Evolutionary conservation across 1,284 basidiomycete genomes (phyloP).

Genomic region (Fomitopsis palustris): DNA sequence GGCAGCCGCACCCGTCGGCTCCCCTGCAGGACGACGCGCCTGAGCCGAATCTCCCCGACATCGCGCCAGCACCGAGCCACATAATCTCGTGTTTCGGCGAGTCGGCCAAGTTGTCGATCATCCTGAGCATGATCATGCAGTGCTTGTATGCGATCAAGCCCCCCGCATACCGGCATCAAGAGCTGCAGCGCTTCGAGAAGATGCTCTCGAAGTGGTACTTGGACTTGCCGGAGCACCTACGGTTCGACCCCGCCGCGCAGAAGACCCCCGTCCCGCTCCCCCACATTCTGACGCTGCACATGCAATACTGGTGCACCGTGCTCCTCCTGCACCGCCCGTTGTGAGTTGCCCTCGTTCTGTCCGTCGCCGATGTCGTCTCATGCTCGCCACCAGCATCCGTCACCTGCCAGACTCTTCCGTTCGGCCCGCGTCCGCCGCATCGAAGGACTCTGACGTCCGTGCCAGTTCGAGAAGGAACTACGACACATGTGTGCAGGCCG

Average conservation of each 20-base stretch:
- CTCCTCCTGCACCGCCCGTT: slow-evolving; percentile 80
- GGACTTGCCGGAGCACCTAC: slow-evolving; percentile 67
- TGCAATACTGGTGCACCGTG: slow-evolving; percentile 85
- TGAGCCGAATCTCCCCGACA: slow-evolving; percentile 21
- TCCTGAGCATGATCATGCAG: slow-evolving; percentile 67
- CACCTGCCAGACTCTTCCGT: slow-evolving; percentile 17
- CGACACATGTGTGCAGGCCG: slow-evolving; percentile 67
- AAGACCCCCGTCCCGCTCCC: slow-evolving; percentile 45
- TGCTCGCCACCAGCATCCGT: slow-evolving; percentile 15
- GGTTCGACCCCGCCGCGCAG: slow-evolving; percentile 49
- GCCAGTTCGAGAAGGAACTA: slow-evolving; percentile 62
- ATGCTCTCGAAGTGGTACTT: slow-evolving; percentile 77
- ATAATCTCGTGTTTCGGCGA: slow-evolving; percentile 77
- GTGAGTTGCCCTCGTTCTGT: slow-evolving; percentile 41
- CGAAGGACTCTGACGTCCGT: slow-evolving; percentile 48
- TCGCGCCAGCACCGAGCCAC: slow-evolving; percentile 43
- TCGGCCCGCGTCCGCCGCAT: slow-evolving; percentile 17
- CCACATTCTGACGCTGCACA: slow-evolving; percentile 74
- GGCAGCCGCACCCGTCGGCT: slow-evolving; percentile 41
- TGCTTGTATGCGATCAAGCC: slow-evolving; percentile 72
- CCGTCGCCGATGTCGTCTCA: neutral
- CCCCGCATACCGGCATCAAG: slow-evolving; percentile 50
- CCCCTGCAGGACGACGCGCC: slow-evolving; percentile 31
- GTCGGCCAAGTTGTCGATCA: slow-evolving; percentile 62
- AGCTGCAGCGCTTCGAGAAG: slow-evolving; percentile 60